Base-by-base conservation (phyloP, 768 basidiomycete genomes). In the Polyporus arcularius region DNA sequence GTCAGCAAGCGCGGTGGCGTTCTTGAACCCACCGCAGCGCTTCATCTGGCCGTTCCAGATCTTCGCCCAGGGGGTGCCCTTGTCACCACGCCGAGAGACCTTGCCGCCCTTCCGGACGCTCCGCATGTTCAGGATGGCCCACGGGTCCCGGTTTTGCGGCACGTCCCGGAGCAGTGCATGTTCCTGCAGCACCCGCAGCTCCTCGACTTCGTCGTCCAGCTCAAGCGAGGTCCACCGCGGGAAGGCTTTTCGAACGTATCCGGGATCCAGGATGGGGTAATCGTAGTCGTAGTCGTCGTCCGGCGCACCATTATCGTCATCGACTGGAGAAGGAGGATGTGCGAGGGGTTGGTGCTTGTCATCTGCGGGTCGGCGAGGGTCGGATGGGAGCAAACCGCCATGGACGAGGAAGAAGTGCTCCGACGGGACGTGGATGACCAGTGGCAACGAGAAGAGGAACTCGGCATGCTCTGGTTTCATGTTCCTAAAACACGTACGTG, bases 351-450 rank as follows among this genome's bases (percentile, higher is more conserved):
- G 94, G 11, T 74, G 77, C 28, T 75, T 73, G 65, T 85, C 76
- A 26, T 75, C 77, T 16, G 75, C 71, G 31, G 82, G 70, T 61
- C 78, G 82, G 1, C 72, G 74, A 2, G 92, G 88, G 69, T 96
- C 85, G 5, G 79, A 81, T 0, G 94, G 81, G 2, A 98, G 80
- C 18, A 96, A 68, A 6, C 96, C 96, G 1, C 86, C 95, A 65
- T 97, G 94, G 1, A 88, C 91, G 49, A 96, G 79, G 74, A 86
- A 87, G 0, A 86, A 74, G 68, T 96, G 92, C 2, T 89, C 83
- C 2, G 81, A 80, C 0, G 94, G 92, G 15, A 90, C 74, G 69
- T 96, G 86, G 8, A 95, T 76, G 50, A 81, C 78, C 32, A 94
- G 76, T 0, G 96, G 95, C 0, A 94, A 75, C n/a, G 82, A 76